Percentiles rank a stretch among this genome's conserved stretches.
Evolutionary conservation across 1,284 basidiomycete species (phyloP).

Genomic region (Puccinia sorghi): DNA sequence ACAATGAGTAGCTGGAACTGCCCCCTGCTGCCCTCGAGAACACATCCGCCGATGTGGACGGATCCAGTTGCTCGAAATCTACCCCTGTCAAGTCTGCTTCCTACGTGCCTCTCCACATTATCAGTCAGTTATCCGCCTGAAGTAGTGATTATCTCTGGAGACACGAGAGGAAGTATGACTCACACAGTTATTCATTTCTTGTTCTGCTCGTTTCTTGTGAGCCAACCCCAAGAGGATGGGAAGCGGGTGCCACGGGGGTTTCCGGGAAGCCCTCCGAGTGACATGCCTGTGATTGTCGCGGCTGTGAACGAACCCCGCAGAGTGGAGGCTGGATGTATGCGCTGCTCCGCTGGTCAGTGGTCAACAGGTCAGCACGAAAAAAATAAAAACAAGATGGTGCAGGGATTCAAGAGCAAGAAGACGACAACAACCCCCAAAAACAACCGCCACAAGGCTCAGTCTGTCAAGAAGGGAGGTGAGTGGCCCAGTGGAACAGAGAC

Average conservation of each 20-base stretch:
- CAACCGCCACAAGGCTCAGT: slow-evolving; percentile 27
- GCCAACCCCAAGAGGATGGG: no score
- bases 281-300: not conserved
- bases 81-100: slow-evolving; percentile 44
- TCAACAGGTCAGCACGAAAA: not conserved
- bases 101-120: not conserved
- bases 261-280: no score
- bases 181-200: slow-evolving; percentile 5
- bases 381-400: slow-evolving; percentile 19
- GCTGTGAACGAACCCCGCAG: no score
- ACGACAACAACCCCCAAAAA: slow-evolving; percentile 13
- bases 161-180: not conserved
- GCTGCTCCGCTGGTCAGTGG: no score
- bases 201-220: not conserved
- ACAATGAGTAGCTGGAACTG: slow-evolving; percentile 33
- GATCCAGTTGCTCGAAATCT: slow-evolving; percentile 45
- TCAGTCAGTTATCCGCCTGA: not conserved
- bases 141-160: not conserved
- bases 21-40: slow-evolving; percentile 22
- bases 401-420: slow-evolving; percentile 49
- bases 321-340: not conserved
- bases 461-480: slow-evolving; percentile 44
- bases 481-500: not conserved
- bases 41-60: slow-evolving; percentile 31
- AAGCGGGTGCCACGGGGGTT: no score